A percentile compares a stretch with the other conserved stretches of the same genome.
These are phyloP conservation scores for Paraurostyla sp. DNA, from an alignment of 73 alveolate species.

Conservation along the genomic window DNA sequence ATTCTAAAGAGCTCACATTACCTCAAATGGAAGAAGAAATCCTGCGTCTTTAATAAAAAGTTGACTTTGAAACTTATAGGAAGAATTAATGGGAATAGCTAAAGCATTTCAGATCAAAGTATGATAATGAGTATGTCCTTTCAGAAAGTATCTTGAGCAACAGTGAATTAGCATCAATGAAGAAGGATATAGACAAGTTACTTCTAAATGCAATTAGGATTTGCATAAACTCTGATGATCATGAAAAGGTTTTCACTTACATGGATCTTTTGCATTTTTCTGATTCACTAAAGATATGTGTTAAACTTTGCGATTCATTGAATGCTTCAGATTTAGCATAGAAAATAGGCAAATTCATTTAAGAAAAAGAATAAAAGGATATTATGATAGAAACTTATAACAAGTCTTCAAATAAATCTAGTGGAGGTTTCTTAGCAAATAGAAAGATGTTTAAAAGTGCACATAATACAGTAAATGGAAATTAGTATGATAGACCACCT, in stretches of 20 bases:
- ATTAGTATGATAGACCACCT: constrained; percentile 18
- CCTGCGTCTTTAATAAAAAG: background rate
- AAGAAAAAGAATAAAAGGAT: constrained; percentile 31
- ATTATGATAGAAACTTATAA: constrained; percentile 32
- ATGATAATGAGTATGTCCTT: background rate
- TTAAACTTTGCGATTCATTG: constrained; percentile 40
- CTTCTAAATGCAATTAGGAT: constrained; percentile 49
- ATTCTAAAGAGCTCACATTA: constrained; percentile 32
- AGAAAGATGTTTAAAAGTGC: constrained; percentile 25
- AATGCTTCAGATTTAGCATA: constrained; percentile 35
- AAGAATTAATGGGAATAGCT: constrained; percentile 6
- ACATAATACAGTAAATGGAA: background rate
- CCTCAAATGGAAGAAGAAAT: constrained; percentile 48
- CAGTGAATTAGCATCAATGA: constrained; percentile 28
- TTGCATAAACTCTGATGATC: constrained; percentile 50
- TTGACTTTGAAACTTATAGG: constrained; percentile 14
- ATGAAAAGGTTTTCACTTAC: constrained; percentile 52
- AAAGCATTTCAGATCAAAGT: constrained; percentile 57
- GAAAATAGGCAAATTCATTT: constrained; percentile 25
- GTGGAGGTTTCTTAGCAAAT: background rate
- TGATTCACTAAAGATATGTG: constrained; percentile 27
- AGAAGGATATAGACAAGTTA: constrained; percentile 66
- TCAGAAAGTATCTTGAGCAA: background rate
- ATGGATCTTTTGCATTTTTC: constrained; percentile 51
- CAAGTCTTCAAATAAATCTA: background rate